Percentiles rank a stretch among this genome's conserved stretches.
These are phyloP conservation scores for Amylocystis lapponica DNA, from an alignment of 768 basidiomycete genomes.

Conservation along the genomic window DNA sequence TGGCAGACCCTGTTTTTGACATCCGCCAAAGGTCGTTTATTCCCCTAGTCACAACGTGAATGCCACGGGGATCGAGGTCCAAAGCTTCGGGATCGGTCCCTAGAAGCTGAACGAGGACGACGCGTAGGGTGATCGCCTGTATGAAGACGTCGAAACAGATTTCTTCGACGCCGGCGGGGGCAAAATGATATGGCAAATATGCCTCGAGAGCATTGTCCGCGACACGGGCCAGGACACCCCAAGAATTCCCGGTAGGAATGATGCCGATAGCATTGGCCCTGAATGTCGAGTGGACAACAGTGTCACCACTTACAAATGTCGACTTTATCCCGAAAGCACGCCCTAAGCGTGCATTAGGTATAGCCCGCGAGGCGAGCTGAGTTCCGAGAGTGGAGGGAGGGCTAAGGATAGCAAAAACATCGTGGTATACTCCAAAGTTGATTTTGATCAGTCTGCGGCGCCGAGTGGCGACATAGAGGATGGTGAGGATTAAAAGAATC, in stretches of 20 bases:
- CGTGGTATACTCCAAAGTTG: no score
- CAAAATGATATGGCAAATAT: not conserved
- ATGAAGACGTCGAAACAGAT: conserved; percentile 35
- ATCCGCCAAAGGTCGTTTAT: conserved; percentile 45
- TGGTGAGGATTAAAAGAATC: no score
- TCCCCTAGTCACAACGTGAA: conserved; percentile 31
- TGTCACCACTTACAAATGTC: conserved; percentile 44
- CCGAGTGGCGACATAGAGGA: no score
- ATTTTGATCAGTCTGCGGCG: no score
- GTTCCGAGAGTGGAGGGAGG: conserved; percentile 2
- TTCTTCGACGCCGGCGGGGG: not conserved
- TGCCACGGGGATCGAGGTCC: conserved; percentile 24
- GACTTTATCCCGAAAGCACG: conserved; percentile 30
- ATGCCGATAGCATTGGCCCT: conserved; percentile 9
- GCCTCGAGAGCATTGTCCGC: conserved; percentile 19
- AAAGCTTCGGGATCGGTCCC: conserved; percentile 20
- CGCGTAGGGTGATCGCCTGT: conserved; percentile 38
- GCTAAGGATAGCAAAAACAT: no score
- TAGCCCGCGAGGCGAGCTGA: conserved; percentile 10
- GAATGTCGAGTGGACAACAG: conserved; percentile 31
- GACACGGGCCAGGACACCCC: conserved; percentile 29
- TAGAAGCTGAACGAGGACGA: conserved; percentile 39
- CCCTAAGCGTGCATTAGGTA: conserved; percentile 16
- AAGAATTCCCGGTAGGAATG: conserved; percentile 11
- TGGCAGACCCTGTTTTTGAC: conserved; percentile 31